A percentile compares a stretch with the other conserved stretches of the same genome.
Evolutionary conservation across 2,329 filamentous ascomycete species (phyloP).

Genomic region (Berkeleyomyces basicola): DNA sequence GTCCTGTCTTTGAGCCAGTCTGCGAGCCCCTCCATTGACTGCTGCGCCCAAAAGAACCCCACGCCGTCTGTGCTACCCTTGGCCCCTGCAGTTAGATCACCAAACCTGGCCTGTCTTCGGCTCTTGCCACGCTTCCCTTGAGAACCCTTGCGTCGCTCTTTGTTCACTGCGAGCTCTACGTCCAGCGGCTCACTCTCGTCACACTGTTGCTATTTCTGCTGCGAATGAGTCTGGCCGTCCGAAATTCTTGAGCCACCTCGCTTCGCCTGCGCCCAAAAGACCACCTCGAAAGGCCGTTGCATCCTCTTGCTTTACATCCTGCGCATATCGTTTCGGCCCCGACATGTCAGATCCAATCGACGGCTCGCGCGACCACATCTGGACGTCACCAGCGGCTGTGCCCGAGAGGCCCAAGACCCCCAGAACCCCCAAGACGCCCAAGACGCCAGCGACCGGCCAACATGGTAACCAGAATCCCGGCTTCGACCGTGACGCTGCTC

Average conservation of each 20-base stretch:
- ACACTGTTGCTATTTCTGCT: not conserved
- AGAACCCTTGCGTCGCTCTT: not conserved
- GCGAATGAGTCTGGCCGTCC: not conserved
- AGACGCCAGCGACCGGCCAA: conserved; percentile 23
- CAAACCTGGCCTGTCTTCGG: not conserved
- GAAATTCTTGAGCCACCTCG: too few species aligned
- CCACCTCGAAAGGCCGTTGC: not conserved
- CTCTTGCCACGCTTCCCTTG: not conserved
- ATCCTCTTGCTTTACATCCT: not conserved
- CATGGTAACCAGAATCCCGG: conserved; percentile 22
- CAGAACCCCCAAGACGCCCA: conserved; percentile 32
- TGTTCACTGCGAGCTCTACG: not conserved
- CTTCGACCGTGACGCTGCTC: conserved; percentile 41
- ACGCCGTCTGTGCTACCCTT: not conserved
- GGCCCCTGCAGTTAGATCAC: not conserved
- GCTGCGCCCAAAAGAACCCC: too few species aligned
- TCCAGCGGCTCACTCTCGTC: not conserved
- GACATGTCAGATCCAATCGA: conserved; percentile 30
- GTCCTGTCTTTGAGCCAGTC: not conserved
- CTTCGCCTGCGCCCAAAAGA: not conserved
- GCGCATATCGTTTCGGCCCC: not conserved
- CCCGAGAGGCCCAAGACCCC: conserved; percentile 26
- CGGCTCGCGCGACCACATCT: conserved; percentile 30
- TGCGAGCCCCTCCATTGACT: not conserved
- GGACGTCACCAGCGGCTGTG: conserved; percentile 26